Evolutionary conservation across 2,329 filamentous ascomycete species (phyloP).

Genomic region (Cryphonectria nitschkei): DNA sequence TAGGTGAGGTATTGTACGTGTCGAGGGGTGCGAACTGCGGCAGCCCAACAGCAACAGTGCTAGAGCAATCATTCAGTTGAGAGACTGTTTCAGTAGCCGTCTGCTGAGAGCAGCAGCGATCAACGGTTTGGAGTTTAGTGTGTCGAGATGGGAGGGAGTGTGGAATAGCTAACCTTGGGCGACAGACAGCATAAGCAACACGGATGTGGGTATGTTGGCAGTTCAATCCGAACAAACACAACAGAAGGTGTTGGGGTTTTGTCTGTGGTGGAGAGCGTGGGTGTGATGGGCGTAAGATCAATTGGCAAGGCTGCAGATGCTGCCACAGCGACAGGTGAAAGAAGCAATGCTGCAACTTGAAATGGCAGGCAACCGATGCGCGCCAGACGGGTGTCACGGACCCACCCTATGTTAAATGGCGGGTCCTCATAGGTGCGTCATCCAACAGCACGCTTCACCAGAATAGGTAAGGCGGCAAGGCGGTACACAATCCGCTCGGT

Average conservation of each 20-base stretch:
- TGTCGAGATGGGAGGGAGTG: background rate
- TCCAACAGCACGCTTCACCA: background rate
- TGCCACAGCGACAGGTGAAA: slow-evolving; percentile 4
- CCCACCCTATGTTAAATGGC: slow-evolving; percentile 5
- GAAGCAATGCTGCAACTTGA: background rate
- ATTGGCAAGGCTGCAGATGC: slow-evolving; percentile 12
- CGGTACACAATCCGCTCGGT: background rate
- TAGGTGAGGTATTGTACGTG: background rate
- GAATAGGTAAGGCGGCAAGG: slow-evolving; percentile 1
- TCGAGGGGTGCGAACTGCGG: background rate
- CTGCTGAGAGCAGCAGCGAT: background rate
- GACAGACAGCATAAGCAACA: background rate
- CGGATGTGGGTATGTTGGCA: background rate
- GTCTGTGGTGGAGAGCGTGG: background rate
- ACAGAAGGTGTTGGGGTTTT: background rate
- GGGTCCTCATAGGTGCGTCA: slow-evolving; percentile 8
- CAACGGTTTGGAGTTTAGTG: background rate
- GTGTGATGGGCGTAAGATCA: background rate
- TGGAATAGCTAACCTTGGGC: background rate
- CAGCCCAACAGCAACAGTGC: background rate
- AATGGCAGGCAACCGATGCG: slow-evolving; percentile 8
- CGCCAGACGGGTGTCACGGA: slow-evolving; percentile 6
- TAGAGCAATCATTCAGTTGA: background rate
- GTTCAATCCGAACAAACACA: background rate
- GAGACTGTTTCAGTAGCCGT: background rate